phyloP scores from a whole-genome alignment of 2,329 filamentous ascomycete species.

The Colletotrichum liriopes region DNA sequence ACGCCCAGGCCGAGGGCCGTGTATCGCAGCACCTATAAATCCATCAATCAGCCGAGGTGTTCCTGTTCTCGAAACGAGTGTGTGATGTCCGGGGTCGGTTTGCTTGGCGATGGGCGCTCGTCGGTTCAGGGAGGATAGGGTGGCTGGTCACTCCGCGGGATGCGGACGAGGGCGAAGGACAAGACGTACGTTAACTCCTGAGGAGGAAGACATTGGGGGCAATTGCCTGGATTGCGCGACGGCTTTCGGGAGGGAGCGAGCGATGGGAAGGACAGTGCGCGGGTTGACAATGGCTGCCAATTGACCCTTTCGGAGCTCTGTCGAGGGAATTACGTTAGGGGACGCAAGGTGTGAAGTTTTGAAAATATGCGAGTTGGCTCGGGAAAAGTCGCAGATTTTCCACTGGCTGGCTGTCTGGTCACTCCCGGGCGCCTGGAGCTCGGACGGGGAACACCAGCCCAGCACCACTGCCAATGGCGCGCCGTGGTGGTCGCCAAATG shows the following conservation, averaged over 20 bases:
- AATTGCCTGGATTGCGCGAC: constrained; percentile 60
- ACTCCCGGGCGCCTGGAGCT: constrained; percentile 48
- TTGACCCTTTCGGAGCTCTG: constrained; percentile 59
- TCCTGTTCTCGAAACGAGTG: neutral
- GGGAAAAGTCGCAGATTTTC: constrained; percentile 66
- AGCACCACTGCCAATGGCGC: constrained; percentile 26
- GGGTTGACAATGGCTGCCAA: constrained; percentile 60
- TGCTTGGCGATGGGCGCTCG: constrained; percentile 31
- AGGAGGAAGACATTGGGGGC: constrained; percentile 75
- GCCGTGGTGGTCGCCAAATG: neutral
- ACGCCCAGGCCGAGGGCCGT: constrained; percentile 92
- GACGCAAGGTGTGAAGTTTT: constrained; percentile 58
- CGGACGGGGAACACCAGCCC: constrained; percentile 47
- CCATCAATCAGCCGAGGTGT: constrained; percentile 48
- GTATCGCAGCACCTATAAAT: constrained; percentile 90
- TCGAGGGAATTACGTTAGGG: constrained; percentile 56
- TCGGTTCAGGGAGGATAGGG: constrained; percentile 32
- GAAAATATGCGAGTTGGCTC: constrained; percentile 53
- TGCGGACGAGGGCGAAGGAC: constrained; percentile 40
- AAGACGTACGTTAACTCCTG: constrained; percentile 77
- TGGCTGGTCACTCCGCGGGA: constrained; percentile 27
- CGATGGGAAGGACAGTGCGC: constrained; percentile 53
- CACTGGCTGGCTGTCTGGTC: constrained; percentile 43
- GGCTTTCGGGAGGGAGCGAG: constrained; percentile 55
- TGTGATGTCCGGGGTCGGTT: constrained; percentile 4